phyloP scores from a whole-genome alignment of 2,329 filamentous ascomycete species.

The Dothiorella sarmentorum region DNA sequence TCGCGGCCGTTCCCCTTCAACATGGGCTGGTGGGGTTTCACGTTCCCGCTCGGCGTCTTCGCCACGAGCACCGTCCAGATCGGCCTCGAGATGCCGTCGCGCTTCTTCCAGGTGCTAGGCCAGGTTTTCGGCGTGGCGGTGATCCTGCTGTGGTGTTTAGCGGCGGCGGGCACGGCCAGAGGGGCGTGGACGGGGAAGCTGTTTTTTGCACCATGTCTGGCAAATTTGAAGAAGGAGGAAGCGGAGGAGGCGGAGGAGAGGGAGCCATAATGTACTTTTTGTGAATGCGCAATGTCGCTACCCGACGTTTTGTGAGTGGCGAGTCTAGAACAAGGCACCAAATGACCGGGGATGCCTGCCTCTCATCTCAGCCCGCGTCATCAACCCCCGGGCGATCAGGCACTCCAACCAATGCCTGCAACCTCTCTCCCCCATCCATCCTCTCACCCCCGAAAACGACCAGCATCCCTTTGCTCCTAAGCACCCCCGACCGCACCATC shows the following conservation, averaged over 20 bases:
- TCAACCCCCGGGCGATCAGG: neutral
- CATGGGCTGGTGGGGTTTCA: slow-evolving; percentile 59
- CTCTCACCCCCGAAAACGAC: neutral
- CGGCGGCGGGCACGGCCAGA: slow-evolving; percentile 44
- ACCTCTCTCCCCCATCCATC: neutral
- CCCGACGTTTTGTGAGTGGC: neutral
- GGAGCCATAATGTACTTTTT: neutral
- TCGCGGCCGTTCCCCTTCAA: slow-evolving; percentile 49
- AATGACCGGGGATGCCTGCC: neutral
- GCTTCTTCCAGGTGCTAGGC: slow-evolving; percentile 48
- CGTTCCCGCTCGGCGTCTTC: slow-evolving; percentile 54
- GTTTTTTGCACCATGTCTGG: slow-evolving; percentile 50
- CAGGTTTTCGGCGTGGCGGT: slow-evolving; percentile 48
- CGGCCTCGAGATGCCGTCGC: slow-evolving; percentile 47
- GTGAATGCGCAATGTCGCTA: neutral
- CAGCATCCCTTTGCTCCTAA: neutral
- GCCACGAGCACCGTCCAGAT: slow-evolving; percentile 41
- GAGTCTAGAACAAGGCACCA: neutral
- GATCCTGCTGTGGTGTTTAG: slow-evolving; percentile 49
- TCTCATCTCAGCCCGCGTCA: neutral
- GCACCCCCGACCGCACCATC: neutral
- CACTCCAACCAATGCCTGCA: neutral
- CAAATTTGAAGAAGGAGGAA: slow-evolving; percentile 17
- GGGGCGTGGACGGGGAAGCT: slow-evolving; percentile 45
- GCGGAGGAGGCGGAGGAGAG: slow-evolving; percentile 2